Percentiles rank a stretch among this genome's conserved stretches.
These are phyloP conservation scores for Hypoxylon sp. DNA, from an alignment of 2,329 filamentous ascomycete species.

Conservation along the genomic window DNA sequence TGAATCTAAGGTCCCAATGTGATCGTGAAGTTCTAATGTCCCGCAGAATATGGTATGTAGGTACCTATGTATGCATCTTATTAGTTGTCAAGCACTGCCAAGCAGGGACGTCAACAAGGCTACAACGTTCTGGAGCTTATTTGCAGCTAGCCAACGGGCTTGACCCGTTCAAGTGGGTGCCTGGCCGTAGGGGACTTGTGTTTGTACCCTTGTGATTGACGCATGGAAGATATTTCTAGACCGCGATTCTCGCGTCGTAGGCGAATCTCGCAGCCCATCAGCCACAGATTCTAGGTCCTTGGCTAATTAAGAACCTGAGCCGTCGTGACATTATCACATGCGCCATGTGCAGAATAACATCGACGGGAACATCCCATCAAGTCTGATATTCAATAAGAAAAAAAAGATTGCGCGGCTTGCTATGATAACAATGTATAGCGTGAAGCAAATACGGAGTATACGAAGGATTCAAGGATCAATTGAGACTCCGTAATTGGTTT, in stretches of 20 bases:
- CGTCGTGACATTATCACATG: slow-evolving; percentile 20
- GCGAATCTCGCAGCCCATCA: slow-evolving; percentile 30
- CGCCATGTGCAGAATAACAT: slow-evolving; percentile 22
- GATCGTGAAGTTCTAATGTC: slow-evolving; percentile 27
- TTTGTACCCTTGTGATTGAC: not conserved
- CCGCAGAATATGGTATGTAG: not conserved
- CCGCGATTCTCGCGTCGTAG: slow-evolving; percentile 30
- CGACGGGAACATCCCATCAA: not conserved
- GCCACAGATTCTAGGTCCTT: slow-evolving; percentile 17
- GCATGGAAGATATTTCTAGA: not conserved
- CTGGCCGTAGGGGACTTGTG: not conserved
- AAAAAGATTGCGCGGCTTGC: slow-evolving; percentile 22
- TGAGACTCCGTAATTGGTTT: slow-evolving; percentile 15
- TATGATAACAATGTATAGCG: slow-evolving; percentile 1
- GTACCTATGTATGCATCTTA: not conserved
- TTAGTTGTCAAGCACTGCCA: slow-evolving; percentile 18
- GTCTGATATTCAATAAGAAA: slow-evolving; percentile 4
- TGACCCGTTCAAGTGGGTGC: slow-evolving; percentile 14
- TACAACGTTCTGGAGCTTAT: slow-evolving; percentile 23
- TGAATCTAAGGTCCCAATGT: slow-evolving; percentile 17
- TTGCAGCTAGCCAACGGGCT: slow-evolving; percentile 18
- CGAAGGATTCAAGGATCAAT: slow-evolving; percentile 19
- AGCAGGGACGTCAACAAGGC: slow-evolving; percentile 25
- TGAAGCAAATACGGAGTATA: not conserved
- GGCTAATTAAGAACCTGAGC: not conserved